A percentile compares a stretch with the other conserved stretches of the same genome.
Evolutionary conservation across 305 asterid species (phyloP).

Genomic region (Fraxinus floribunda): DNA sequence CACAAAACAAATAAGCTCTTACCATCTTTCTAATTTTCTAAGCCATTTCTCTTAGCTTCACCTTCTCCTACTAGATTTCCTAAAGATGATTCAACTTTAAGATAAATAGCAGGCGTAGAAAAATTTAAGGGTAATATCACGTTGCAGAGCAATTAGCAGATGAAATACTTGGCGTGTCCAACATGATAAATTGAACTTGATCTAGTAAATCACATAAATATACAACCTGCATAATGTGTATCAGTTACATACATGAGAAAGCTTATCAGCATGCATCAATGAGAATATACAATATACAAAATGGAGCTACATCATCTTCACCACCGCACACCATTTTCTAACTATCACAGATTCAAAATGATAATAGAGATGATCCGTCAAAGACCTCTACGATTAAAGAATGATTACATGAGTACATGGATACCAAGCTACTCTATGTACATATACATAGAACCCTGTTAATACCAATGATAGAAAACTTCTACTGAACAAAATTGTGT

Average conservation of each 20-base stretch:
- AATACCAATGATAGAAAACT: constrained; percentile 17
- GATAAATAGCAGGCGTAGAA: too few species aligned
- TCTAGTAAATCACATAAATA: too few species aligned
- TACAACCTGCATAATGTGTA: too few species aligned
- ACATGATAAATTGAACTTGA: too few species aligned
- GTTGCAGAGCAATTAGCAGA: too few species aligned
- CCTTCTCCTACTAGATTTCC: too few species aligned
- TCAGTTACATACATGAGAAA: not conserved
- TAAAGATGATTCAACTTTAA: too few species aligned
- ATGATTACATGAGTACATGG: constrained; percentile 6
- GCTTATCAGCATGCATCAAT: not conserved
- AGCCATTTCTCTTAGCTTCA: too few species aligned
- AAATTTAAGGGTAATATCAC: too few species aligned
- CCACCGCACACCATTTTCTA: constrained; percentile 8
- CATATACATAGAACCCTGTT: constrained; percentile 22
- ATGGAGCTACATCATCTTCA: constrained; percentile 13
- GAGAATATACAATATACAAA: constrained; percentile 27
- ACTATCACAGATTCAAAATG: constrained; percentile 24
- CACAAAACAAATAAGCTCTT: too few species aligned
- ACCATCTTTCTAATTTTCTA: too few species aligned
- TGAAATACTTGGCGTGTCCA: too few species aligned
- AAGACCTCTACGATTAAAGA: constrained; percentile 27
- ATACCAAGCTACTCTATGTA: constrained; percentile 26
- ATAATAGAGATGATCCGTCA: constrained; percentile 21
- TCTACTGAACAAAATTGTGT: constrained; percentile 74